Conservation (phyloP, 179 eudicot species). For the Amaranthus tricolor region DNA sequence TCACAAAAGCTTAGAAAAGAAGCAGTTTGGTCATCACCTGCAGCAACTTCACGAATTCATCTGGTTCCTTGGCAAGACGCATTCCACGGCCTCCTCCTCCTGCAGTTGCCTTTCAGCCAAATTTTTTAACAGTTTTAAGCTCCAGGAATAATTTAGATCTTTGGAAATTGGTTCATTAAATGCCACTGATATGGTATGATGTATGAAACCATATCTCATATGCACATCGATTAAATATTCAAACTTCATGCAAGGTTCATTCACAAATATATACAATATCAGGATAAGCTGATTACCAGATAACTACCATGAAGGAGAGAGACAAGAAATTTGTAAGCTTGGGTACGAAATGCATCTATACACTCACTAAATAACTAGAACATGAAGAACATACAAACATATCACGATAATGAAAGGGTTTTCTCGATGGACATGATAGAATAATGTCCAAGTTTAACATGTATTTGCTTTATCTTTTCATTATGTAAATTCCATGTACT, state of each 20-base stretch:
- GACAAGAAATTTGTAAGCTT: neutral
- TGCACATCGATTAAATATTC: neutral
- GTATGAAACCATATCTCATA: neutral
- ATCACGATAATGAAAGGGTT: too few relatives aligned
- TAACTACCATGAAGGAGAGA: neutral
- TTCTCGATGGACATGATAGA: neutral
- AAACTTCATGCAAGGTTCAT: neutral
- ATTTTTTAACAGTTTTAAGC: conserved; percentile 10
- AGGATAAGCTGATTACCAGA: neutral
- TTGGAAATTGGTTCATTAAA: neutral
- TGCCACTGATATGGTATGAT: neutral
- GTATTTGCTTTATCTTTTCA: too few relatives aligned
- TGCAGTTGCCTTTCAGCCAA: conserved; percentile 82
- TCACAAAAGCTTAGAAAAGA: neutral
- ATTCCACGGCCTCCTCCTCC: conserved; percentile 99
- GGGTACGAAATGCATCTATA: neutral
- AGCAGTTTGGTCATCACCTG: conserved; percentile 51
- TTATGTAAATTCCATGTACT: too few relatives aligned
- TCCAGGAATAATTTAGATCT: neutral
- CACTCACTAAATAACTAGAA: neutral
- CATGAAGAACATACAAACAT: too few relatives aligned
- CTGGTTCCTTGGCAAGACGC: conserved; percentile 98
- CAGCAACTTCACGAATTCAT: conserved; percentile 90
- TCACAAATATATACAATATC: neutral
- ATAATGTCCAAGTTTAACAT: neutral